Conservation (phyloP, 2,329 filamentous ascomycete species). For the Nannizziopsis arthrosporioides region DNA sequence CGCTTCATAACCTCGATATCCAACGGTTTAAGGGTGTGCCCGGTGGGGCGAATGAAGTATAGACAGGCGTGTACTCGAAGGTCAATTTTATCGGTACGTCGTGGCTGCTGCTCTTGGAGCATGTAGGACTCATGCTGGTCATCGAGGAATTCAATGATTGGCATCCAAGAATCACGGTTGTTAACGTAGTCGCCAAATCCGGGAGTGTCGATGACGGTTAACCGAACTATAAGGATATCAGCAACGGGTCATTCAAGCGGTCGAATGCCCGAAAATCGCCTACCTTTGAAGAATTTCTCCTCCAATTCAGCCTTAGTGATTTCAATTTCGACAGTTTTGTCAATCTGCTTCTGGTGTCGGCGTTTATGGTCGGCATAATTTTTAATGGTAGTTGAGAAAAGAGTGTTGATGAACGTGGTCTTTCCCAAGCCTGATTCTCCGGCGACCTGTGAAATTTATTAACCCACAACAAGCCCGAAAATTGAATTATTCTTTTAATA, state of each 20-base stretch:
- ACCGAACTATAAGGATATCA: conserved; percentile 55
- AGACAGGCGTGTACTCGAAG: conserved; percentile 95
- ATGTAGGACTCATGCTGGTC: conserved; percentile 99
- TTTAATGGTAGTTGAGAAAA: conserved; percentile 99
- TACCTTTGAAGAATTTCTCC: conserved; percentile 99
- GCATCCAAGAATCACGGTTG: conserved; percentile 99
- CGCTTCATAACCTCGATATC: conserved; percentile 99
- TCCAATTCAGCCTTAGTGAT: conserved; percentile 99
- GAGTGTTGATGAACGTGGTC: conserved; percentile 99
- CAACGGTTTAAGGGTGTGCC: conserved; percentile 94
- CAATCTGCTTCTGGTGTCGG: conserved; percentile 97
- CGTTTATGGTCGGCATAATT: conserved; percentile 99
- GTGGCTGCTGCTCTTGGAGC: conserved; percentile 98
- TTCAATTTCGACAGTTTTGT: conserved; percentile 99
- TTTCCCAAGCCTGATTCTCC: conserved; percentile 97
- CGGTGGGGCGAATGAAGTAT: conserved; percentile 98
- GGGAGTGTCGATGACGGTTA: conserved; percentile 97
- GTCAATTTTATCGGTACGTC: conserved; percentile 96
- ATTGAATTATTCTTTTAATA: conserved; percentile 34
- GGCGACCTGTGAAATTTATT: conserved; percentile 57
- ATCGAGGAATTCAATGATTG: conserved; percentile 98
- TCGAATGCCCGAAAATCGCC: not conserved
- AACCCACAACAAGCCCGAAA: not conserved
- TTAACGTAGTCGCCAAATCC: conserved; percentile 99
- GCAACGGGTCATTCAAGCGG: not conserved